Evolutionary conservation across 345 rosid species (phyloP).

Genomic region (Eutrema japonicum): DNA sequence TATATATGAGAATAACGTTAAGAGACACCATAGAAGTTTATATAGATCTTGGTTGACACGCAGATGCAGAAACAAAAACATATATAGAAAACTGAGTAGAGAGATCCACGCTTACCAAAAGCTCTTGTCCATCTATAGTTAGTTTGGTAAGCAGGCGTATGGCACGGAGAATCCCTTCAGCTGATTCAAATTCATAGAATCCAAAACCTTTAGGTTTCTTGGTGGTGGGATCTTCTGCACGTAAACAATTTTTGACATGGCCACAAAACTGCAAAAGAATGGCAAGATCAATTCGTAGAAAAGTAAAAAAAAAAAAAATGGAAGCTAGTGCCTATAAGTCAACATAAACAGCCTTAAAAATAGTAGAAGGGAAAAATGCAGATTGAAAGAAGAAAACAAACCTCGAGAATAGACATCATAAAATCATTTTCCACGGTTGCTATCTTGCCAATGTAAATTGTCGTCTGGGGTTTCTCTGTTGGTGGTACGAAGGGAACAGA

Average conservation of each 20-base stretch:
- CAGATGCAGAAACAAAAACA: conserved; percentile 19
- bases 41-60: conserved; percentile 1
- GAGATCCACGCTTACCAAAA: conserved; percentile 62
- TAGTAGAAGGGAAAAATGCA: conserved; percentile 6
- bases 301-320: conserved; percentile 12
- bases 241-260: conserved; percentile 88
- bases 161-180: conserved; percentile 97
- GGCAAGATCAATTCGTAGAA: conserved; percentile 24
- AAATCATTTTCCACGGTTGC: conserved; percentile 88
- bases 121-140: conserved; percentile 90
- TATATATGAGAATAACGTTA: conserved; percentile 8
- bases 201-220: conserved; percentile 92
- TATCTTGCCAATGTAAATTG: conserved; percentile 96
- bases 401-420: conserved; percentile 81
- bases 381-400: conserved; percentile 41
- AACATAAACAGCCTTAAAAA: conserved; percentile 1
- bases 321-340: conserved; percentile 11
- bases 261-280: conserved; percentile 77
- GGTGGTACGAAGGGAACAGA: conserved; percentile 65
- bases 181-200: conserved; percentile 92
- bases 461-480: conserved; percentile 90
- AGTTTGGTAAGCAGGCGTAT: conserved; percentile 85
- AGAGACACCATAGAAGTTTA: background rate
- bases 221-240: conserved; percentile 78
- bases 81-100: background rate